phyloP scores from a whole-genome alignment of 345 rosid genomes.

The Physaria fendleri region DNA sequence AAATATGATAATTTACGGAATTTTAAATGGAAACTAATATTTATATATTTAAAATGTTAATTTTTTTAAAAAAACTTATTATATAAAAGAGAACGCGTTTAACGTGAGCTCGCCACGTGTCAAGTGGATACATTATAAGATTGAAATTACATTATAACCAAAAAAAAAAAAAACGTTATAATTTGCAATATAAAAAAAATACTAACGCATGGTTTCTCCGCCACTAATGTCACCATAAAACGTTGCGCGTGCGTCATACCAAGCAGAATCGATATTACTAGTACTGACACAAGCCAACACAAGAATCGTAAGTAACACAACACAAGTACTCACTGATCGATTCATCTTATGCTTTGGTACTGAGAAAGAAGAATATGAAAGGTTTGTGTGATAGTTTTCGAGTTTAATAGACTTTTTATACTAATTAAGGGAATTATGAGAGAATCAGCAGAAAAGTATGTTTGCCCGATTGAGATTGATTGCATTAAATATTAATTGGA shows the following conservation, averaged over 20 bases:
- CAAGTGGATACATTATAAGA: no score
- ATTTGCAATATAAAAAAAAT: neutral
- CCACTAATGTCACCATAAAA: constrained; percentile 28
- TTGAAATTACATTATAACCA: no score
- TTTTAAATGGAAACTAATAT: no score
- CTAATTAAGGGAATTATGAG: neutral
- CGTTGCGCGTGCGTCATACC: constrained; percentile 30
- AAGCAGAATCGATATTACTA: neutral
- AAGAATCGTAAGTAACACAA: neutral
- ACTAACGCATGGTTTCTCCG: constrained; percentile 34
- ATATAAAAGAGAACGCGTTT: no score
- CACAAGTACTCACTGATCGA: neutral
- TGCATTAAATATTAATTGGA: neutral
- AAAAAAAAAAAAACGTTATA: neutral
- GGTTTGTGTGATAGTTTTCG: neutral
- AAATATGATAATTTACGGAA: no score
- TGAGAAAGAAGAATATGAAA: neutral
- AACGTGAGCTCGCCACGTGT: no score
- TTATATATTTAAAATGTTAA: no score
- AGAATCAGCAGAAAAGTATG: neutral
- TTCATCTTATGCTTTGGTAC: neutral
- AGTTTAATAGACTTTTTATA: no score
- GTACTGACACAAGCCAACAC: neutral
- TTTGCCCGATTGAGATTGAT: neutral
- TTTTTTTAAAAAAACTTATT: no score